Evolutionary conservation across 2,329 filamentous ascomycete species (phyloP).

Genomic region (Xylaria arbuscula): DNA sequence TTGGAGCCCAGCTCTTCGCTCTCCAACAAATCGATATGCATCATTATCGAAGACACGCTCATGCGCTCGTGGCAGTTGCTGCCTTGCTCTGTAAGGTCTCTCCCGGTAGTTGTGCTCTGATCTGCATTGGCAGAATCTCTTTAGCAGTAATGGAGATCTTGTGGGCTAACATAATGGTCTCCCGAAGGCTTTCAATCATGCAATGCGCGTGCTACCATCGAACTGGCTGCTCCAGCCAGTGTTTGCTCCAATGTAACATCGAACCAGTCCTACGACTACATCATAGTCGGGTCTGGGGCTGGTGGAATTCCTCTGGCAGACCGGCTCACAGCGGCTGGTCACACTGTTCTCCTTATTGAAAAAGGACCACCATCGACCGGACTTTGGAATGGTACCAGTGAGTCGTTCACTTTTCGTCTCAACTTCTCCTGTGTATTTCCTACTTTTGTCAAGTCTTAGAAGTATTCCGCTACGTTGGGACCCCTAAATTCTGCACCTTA

Average conservation of each 20-base stretch:
- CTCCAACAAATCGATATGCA: slow-evolving; percentile 28
- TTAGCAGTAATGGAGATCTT: not conserved
- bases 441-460: not conserved
- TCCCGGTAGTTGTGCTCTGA: not conserved
- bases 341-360: slow-evolving; percentile 72
- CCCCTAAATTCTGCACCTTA: not conserved
- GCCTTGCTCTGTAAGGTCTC: slow-evolving; percentile 34
- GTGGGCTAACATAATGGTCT: slow-evolving; percentile 29
- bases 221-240: slow-evolving; percentile 37
- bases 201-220: slow-evolving; percentile 39
- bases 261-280: slow-evolving; percentile 64
- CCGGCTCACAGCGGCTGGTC: slow-evolving; percentile 71
- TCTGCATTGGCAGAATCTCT: not conserved
- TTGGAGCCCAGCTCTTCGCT: slow-evolving; percentile 5
- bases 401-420: not conserved
- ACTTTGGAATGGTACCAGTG: slow-evolving; percentile 67
- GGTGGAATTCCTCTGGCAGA: slow-evolving; percentile 70
- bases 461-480: no score
- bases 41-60: slow-evolving; percentile 4
- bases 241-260: slow-evolving; percentile 43
- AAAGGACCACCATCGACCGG: slow-evolving; percentile 71
- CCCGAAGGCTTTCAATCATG: slow-evolving; percentile 40
- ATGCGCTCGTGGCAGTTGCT: slow-evolving; percentile 22
- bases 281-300: slow-evolving; percentile 69
- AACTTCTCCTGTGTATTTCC: not conserved